phyloP scores from a whole-genome alignment of 2,329 filamentous ascomycete genomes.

The Nigrograna mackinnonii region DNA sequence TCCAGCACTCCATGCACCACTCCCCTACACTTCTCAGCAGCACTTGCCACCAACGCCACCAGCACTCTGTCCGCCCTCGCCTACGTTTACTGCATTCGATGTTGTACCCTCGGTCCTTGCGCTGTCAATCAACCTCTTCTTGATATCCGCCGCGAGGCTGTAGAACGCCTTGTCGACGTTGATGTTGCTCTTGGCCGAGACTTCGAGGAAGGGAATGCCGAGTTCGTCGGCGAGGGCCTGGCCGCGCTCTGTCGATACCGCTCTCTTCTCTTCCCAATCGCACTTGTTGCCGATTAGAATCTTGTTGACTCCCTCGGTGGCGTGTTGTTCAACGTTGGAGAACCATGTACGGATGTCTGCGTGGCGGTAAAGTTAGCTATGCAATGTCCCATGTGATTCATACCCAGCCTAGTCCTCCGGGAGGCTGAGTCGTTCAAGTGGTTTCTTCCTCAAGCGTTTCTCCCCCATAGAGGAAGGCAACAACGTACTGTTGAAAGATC shows the following conservation, averaged over 20 bases:
- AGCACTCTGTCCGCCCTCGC: constrained; percentile 25
- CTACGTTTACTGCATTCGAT: constrained; percentile 34
- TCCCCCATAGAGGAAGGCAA: no score
- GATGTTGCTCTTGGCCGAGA: constrained; percentile 98
- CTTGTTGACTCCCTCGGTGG: constrained; percentile 98
- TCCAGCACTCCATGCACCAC: no score
- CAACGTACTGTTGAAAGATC: constrained; percentile 87
- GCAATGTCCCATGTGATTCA: no score
- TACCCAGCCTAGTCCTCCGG: no score
- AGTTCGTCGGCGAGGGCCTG: constrained; percentile 94
- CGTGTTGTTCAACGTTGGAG: constrained; percentile 97
- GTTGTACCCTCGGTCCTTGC: constrained; percentile 67
- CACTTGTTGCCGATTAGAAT: constrained; percentile 99
- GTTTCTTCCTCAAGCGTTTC: no score
- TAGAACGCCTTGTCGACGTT: constrained; percentile 99
- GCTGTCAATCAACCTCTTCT: constrained; percentile 95
- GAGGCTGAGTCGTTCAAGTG: no score
- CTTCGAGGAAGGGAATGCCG: constrained; percentile 96
- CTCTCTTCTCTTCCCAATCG: constrained; percentile 99
- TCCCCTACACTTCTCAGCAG: no score
- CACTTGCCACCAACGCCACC: constrained; percentile 42
- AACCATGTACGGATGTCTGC: constrained; percentile 99
- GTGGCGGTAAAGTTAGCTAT: background rate
- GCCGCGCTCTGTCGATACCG: constrained; percentile 88
- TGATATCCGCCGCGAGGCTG: constrained; percentile 92